These are phyloP conservation scores for Fusarium torreyae DNA, from an alignment of 2,329 filamentous ascomycete genomes.

Conservation along the genomic window DNA sequence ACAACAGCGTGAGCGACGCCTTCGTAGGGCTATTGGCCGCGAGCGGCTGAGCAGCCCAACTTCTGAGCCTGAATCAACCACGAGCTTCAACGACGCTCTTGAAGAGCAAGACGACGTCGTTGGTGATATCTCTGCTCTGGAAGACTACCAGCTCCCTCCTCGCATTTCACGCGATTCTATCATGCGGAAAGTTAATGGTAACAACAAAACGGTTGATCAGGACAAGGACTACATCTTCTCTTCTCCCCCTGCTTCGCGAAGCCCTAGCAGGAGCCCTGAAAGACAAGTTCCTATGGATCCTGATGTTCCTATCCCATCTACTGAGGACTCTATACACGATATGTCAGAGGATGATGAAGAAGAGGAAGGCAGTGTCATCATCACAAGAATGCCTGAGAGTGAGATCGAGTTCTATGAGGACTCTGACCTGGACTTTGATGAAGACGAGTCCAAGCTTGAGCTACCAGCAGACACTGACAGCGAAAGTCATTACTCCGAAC, in stretches of 20 bases:
- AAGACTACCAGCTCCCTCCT: constrained; percentile 77
- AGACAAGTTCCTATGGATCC: constrained; percentile 79
- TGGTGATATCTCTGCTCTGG: constrained; percentile 72
- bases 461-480: constrained; percentile 62
- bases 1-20: constrained; percentile 77
- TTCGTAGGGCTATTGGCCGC: constrained; percentile 72
- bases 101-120: constrained; percentile 74
- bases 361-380: constrained; percentile 71
- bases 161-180: constrained; percentile 96
- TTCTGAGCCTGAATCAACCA: constrained; percentile 57
- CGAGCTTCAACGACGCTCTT: constrained; percentile 53
- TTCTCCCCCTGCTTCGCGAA: constrained; percentile 69
- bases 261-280: constrained; percentile 63
- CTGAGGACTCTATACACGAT: constrained; percentile 76
- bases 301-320: constrained; percentile 90
- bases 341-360: constrained; percentile 64
- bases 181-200: constrained; percentile 85
- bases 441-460: constrained; percentile 74
- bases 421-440: constrained; percentile 58
- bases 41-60: constrained; percentile 64
- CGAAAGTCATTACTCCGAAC: constrained; percentile 56
- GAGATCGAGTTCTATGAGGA: constrained; percentile 74
- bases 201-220: constrained; percentile 67
- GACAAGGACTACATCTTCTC: constrained; percentile 76
- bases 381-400: constrained; percentile 76